phyloP scores from a whole-genome alignment of 2,329 filamentous ascomycete species.

The Botrytis deweyae region DNA sequence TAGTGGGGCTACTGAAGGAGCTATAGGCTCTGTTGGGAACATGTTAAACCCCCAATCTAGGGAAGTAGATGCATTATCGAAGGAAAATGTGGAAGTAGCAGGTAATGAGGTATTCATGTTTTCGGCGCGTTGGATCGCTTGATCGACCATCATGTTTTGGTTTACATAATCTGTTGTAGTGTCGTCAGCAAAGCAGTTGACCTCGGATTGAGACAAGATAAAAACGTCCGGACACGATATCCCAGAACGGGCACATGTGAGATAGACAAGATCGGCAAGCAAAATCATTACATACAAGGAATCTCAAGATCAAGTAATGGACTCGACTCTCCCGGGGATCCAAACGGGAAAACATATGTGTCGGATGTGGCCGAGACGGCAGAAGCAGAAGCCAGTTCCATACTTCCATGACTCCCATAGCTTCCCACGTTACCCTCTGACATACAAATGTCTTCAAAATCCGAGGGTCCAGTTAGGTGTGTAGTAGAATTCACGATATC shows the following conservation, averaged over 20 bases:
- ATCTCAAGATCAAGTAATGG: slow-evolving; percentile 28
- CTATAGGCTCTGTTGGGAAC: neutral
- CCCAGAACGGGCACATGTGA: neutral
- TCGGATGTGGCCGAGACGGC: slow-evolving; percentile 31
- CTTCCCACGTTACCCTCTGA: slow-evolving; percentile 26
- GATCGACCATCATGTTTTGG: slow-evolving; percentile 15
- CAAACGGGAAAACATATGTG: slow-evolving; percentile 30
- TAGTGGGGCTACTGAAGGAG: neutral
- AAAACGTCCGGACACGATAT: neutral
- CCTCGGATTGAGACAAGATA: neutral
- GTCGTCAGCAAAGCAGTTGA: slow-evolving; percentile 15
- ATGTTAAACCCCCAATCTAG: slow-evolving; percentile 5
- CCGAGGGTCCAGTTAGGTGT: slow-evolving; percentile 23
- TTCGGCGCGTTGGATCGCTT: slow-evolving; percentile 14
- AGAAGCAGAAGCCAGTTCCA: slow-evolving; percentile 30
- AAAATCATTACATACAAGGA: slow-evolving; percentile 27
- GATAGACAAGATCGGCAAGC: neutral
- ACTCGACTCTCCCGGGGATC: slow-evolving; percentile 21
- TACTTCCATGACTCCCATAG: slow-evolving; percentile 32
- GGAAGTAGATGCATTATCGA: slow-evolving; percentile 1
- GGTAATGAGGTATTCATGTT: slow-evolving; percentile 12
- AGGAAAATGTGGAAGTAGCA: slow-evolving; percentile 4
- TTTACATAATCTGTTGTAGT: slow-evolving; percentile 11
- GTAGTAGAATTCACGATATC: slow-evolving; percentile 20
- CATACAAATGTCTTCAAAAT: slow-evolving; percentile 28